Conservation (phyloP, 1,284 basidiomycete species). For the Ceratobasidium papillatum region DNA sequence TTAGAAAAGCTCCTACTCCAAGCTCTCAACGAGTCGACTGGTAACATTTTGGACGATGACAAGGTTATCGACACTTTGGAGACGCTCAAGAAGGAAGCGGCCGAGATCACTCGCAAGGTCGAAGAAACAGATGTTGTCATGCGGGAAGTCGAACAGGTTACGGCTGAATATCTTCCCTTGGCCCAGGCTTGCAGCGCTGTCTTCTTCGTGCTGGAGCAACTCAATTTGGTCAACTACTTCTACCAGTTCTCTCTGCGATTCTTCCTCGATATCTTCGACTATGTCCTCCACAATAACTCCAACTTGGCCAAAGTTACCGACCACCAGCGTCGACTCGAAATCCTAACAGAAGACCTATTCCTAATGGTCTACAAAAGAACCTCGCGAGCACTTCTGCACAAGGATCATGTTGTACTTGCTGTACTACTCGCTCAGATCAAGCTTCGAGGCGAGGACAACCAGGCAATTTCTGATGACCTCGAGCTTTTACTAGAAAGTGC, state of each 20-base stretch:
- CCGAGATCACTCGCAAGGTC: conserved; percentile 96
- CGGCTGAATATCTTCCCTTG: conserved; percentile 91
- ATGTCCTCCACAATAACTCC: conserved; percentile 90
- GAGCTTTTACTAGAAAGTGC: conserved; percentile 91
- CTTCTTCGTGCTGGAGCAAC: conserved; percentile 96
- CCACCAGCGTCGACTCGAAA: conserved; percentile 75
- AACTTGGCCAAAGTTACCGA: conserved; percentile 84
- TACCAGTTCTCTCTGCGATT: conserved; percentile 98
- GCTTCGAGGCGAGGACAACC: conserved; percentile 76
- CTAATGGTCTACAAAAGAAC: conserved; percentile 89
- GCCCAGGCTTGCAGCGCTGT: conserved; percentile 97
- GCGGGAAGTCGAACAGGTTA: conserved; percentile 96
- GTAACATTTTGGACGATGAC: conserved; percentile 98
- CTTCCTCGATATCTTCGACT: conserved; percentile 99
- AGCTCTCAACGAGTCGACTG: conserved; percentile 95
- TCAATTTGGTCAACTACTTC: conserved; percentile 95
- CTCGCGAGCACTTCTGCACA: conserved; percentile 88
- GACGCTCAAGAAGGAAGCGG: conserved; percentile 96
- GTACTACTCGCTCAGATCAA: conserved; percentile 92
- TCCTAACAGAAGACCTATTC: conserved; percentile 93
- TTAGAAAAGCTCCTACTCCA: conserved; percentile 94
- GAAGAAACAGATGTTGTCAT: conserved; percentile 97
- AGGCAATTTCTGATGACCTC: conserved; percentile 76
- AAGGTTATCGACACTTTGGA: conserved; percentile 98
- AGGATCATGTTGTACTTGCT: conserved; percentile 91